A percentile compares a stretch with the other conserved stretches of the same genome.
Evolutionary conservation across 305 asterid genomes (phyloP).

Genomic region (Fraxinus sp.): DNA sequence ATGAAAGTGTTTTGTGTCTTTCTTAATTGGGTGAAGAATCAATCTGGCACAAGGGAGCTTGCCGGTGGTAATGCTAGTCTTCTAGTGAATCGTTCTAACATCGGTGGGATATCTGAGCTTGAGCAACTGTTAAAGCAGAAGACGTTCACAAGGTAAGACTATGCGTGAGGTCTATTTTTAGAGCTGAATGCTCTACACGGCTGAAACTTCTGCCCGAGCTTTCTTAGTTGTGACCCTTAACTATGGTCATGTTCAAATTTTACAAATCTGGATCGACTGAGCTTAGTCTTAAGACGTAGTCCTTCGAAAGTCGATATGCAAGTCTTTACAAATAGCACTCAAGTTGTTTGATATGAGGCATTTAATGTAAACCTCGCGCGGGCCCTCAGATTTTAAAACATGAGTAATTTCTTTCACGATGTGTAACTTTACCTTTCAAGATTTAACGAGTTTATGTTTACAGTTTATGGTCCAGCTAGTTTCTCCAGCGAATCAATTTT

Average conservation of each 20-base stretch:
- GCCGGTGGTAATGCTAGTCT: slow-evolving; percentile 34
- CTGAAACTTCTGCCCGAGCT: background rate
- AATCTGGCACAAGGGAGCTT: slow-evolving; percentile 38
- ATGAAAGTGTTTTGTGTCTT: slow-evolving; percentile 1
- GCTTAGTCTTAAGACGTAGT: background rate
- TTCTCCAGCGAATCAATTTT: slow-evolving; percentile 11
- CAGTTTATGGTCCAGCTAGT: background rate
- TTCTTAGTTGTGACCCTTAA: background rate
- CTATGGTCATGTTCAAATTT: background rate
- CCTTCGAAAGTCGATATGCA: background rate
- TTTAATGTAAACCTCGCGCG: background rate
- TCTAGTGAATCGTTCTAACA: slow-evolving; percentile 28
- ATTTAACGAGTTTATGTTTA: slow-evolving; percentile 1
- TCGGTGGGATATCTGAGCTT: slow-evolving; percentile 53
- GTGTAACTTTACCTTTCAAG: background rate
- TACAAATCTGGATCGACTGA: background rate
- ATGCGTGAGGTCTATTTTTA: background rate
- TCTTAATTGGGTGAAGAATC: slow-evolving; percentile 39
- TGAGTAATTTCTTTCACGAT: background rate
- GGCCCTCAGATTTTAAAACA: background rate
- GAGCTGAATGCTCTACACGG: background rate
- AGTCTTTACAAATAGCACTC: background rate
- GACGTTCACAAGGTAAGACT: slow-evolving; percentile 63
- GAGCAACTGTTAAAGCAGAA: slow-evolving; percentile 74
- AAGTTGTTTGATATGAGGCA: background rate